Percentiles rank a stretch among this genome's conserved stretches.
Conservation (phyloP, 2,329 filamentous ascomycete genomes). For the Fusarium dimerum region DNA sequence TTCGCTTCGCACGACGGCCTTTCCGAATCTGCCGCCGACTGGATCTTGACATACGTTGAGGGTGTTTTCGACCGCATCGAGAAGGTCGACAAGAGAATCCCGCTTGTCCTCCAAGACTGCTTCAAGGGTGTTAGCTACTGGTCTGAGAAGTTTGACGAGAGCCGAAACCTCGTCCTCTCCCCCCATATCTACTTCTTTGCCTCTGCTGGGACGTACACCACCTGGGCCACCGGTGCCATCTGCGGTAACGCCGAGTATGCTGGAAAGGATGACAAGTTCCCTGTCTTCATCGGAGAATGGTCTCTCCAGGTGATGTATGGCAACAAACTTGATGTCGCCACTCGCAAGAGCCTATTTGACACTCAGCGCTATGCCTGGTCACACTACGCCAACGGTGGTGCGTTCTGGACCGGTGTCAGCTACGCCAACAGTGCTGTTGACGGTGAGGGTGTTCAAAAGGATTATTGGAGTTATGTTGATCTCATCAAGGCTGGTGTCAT, state of each 20-base stretch:
- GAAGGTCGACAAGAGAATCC: conserved; percentile 1
- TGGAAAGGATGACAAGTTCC: conserved; percentile 4
- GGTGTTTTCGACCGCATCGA: conserved; percentile 8
- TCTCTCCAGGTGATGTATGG: conserved; percentile 3
- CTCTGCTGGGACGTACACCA: background rate
- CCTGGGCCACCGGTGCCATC: background rate
- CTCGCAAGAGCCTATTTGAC: conserved; percentile 1
- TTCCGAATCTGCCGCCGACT: conserved; percentile 4
- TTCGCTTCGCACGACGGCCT: conserved; percentile 4
- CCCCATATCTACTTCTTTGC: conserved; percentile 13
- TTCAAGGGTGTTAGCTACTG: conserved; percentile 8
- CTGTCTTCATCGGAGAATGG: conserved; percentile 12
- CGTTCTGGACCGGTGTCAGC: conserved; percentile 7
- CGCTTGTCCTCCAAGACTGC: conserved; percentile 9
- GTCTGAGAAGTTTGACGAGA: conserved; percentile 1
- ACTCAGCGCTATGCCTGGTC: conserved; percentile 1
- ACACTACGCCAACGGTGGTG: conserved; percentile 1
- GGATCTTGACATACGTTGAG: conserved; percentile 6
- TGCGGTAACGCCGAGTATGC: conserved; percentile 5
- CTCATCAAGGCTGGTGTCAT: no score
- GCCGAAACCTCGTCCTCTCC: conserved; percentile 7
- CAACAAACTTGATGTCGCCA: conserved; percentile 3
- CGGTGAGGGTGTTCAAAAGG: conserved; percentile 8
- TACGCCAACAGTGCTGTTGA: conserved; percentile 4
- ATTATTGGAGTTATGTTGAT: conserved; percentile 14